Evolutionary conservation across 768 basidiomycete species (phyloP).

Genomic region (Mycena albidolilacea): DNA sequence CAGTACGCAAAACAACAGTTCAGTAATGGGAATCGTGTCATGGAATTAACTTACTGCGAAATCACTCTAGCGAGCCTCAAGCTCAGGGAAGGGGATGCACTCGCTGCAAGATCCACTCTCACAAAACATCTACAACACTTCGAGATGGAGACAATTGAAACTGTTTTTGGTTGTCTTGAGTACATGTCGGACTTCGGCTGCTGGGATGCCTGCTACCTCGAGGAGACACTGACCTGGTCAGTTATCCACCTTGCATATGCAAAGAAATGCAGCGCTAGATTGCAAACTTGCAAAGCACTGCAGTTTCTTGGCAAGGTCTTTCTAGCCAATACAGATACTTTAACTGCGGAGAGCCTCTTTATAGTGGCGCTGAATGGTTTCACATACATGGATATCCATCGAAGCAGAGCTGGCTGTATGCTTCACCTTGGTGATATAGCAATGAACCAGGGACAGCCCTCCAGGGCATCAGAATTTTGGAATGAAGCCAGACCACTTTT

Average conservation of each 20-base stretch:
- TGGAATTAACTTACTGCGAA: background rate
- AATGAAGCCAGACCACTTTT: too few species aligned
- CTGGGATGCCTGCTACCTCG: background rate
- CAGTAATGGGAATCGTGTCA: background rate
- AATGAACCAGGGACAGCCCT: background rate
- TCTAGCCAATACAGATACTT: background rate
- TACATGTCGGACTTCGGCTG: background rate
- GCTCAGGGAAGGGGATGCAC: too few species aligned
- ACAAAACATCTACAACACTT: too few species aligned
- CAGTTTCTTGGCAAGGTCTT: background rate
- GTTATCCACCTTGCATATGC: background rate
- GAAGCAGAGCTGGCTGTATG: background rate
- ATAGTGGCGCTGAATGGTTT: background rate
- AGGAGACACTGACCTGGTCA: background rate
- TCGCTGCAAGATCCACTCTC: too few species aligned
- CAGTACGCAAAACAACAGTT: background rate
- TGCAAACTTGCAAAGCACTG: background rate
- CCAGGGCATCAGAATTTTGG: too few species aligned
- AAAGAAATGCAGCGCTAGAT: background rate
- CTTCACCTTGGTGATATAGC: background rate
- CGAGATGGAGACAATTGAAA: too few species aligned
- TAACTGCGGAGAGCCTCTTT: background rate
- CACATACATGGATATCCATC: background rate
- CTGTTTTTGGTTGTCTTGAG: background rate
- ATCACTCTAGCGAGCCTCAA: background rate